phyloP scores from a whole-genome alignment of 805 yeast species.

The Candida patagonica region DNA sequence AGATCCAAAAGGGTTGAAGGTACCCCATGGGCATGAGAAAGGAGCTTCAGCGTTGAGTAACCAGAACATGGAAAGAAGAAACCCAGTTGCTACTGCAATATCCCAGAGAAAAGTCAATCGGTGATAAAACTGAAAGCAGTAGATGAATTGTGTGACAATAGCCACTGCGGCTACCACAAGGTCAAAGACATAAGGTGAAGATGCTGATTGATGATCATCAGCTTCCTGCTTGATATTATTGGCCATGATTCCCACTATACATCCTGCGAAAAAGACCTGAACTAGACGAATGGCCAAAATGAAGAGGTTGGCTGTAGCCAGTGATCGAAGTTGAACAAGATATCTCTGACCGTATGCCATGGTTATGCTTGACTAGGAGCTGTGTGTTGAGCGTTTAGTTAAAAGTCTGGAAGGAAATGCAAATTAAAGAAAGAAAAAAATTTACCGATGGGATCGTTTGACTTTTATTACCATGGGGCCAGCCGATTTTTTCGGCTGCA shows the following conservation, averaged over 20 bases:
- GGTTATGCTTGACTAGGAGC: too few relatives aligned
- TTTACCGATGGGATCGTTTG: too few relatives aligned
- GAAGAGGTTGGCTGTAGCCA: conserved; percentile 22
- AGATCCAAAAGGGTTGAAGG: conserved; percentile 24
- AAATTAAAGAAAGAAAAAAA: too few relatives aligned
- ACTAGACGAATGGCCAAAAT: conserved; percentile 20
- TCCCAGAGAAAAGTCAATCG: conserved; percentile 20
- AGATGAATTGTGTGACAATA: conserved; percentile 21
- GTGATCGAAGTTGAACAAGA: conserved; percentile 11
- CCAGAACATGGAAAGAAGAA: conserved; percentile 9
- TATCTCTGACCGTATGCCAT: not conserved
- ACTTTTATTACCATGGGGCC: too few relatives aligned
- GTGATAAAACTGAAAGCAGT: conserved; percentile 20
- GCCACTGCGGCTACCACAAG: conserved; percentile 19
- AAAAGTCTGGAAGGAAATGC: too few relatives aligned
- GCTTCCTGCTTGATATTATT: conserved; percentile 17
- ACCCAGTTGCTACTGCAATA: conserved; percentile 16
- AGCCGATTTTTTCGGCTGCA: too few relatives aligned
- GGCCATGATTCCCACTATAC: conserved; percentile 21
- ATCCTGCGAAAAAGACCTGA: conserved; percentile 25
- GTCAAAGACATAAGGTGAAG: conserved; percentile 21
- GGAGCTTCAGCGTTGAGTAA: conserved; percentile 18
- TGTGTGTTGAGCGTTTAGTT: too few relatives aligned
- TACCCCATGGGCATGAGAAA: conserved; percentile 18
- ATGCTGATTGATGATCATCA: conserved; percentile 12